These are phyloP conservation scores for Sordariomycetes sp. DNA, from an alignment of 2,329 filamentous ascomycete species.

Conservation along the genomic window DNA sequence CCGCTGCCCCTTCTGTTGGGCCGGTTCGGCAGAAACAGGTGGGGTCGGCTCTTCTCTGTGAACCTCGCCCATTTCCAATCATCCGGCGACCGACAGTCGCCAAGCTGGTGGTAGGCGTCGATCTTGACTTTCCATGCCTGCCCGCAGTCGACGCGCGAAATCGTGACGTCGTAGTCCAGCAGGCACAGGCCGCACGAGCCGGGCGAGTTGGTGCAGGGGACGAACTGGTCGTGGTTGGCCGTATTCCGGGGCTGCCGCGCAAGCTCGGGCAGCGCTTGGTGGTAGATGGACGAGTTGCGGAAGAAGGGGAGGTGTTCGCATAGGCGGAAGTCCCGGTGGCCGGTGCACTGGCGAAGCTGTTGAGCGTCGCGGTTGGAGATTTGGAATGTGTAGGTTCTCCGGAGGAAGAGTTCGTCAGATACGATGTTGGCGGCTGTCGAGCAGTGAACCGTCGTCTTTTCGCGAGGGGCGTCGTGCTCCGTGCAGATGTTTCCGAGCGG, in stretches of 20 bases:
- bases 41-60: constrained; percentile 9
- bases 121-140: constrained; percentile 7
- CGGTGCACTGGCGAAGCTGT: constrained; percentile 8
- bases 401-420: constrained; percentile 10
- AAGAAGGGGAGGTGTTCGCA: constrained; percentile 13
- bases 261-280: constrained; percentile 11
- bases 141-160: constrained; percentile 5
- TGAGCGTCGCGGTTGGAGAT: constrained; percentile 4
- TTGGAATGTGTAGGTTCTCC: constrained; percentile 9
- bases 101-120: constrained; percentile 11
- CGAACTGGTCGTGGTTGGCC: constrained; percentile 5
- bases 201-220: constrained; percentile 7
- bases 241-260: constrained; percentile 3
- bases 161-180: constrained; percentile 14
- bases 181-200: constrained; percentile 13
- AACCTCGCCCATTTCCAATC: constrained; percentile 17
- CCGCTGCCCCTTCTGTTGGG: constrained; percentile 11
- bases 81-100: constrained; percentile 10
- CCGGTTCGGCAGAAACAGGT: constrained; percentile 12
- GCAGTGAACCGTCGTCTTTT: constrained; percentile 7
- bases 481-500: constrained; percentile 8
- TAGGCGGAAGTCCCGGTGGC: constrained; percentile 11
- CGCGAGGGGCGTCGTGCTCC: constrained; percentile 7
- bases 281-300: constrained; percentile 8
- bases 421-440: constrained; percentile 9